Conservation (phyloP, 73 alveolate genomes). For the Tetrahymena malaccensis region DNA sequence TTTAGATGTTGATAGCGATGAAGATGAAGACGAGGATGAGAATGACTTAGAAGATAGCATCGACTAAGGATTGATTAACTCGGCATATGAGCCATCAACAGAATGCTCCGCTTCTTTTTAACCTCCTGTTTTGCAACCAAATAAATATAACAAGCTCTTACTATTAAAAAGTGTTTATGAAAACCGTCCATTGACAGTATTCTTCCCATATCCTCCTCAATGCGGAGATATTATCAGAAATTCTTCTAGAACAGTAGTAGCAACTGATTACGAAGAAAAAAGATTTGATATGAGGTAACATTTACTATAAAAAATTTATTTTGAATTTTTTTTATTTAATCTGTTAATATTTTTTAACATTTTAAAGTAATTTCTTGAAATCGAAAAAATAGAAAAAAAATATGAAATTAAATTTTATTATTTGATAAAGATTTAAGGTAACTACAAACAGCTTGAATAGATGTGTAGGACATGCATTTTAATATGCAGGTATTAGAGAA, state of each 20-base stretch:
- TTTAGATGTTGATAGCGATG: not conserved
- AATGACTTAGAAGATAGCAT: not conserved
- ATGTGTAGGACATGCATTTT: conserved; percentile 47
- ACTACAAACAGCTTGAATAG: conserved; percentile 5
- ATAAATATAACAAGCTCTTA: not conserved
- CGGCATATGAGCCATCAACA: not conserved
- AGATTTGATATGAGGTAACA: not conserved
- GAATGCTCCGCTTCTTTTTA: not conserved
- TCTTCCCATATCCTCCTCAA: not conserved
- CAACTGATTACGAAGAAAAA: not conserved
- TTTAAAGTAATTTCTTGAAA: too few species aligned
- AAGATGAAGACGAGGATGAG: not conserved
- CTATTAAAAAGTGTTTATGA: not conserved
- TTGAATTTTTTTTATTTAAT: not conserved
- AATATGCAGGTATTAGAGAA: conserved; percentile 28
- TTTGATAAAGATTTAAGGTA: not conserved
- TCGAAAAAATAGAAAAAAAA: too few species aligned
- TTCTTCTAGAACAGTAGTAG: not conserved
- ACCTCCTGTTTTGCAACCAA: not conserved
- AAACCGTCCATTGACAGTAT: not conserved
- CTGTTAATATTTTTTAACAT: too few species aligned
- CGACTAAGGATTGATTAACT: not conserved
- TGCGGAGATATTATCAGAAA: not conserved
- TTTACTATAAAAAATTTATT: too few species aligned
- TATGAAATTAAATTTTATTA: not conserved